Percentiles rank a stretch among this genome's conserved stretches.
phyloP scores from a whole-genome alignment of 306 rosid genomes.

The Neltuma alba region DNA sequence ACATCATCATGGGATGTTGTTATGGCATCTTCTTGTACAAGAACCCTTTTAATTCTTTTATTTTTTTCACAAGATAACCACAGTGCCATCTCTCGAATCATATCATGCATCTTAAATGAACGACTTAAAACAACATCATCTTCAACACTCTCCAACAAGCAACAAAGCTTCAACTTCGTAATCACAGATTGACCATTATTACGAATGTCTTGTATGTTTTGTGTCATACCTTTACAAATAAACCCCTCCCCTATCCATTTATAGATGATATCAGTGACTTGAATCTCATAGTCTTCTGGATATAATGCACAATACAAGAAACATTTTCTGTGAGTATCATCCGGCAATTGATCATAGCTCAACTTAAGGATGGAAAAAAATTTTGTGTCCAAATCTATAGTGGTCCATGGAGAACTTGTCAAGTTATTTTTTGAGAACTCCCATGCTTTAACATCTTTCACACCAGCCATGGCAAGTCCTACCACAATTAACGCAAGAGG shows the following conservation, averaged over 20 bases:
- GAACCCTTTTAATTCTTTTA: background rate
- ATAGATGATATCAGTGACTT: background rate
- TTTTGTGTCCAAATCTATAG: background rate
- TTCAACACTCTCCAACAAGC: conserved; percentile 7
- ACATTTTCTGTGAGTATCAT: background rate
- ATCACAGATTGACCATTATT: background rate
- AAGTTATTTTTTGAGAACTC: background rate
- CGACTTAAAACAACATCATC: accelerated
- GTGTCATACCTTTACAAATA: background rate
- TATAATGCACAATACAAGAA: conserved; percentile 17
- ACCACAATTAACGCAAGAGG: conserved; percentile 5
- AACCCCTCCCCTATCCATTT: conserved; percentile 14
- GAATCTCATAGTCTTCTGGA: conserved; percentile 8
- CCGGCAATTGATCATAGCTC: background rate
- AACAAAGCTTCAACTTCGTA: conserved; percentile 1
- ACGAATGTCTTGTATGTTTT: background rate
- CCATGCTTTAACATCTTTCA: background rate
- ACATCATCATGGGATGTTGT: background rate
- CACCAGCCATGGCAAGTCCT: background rate
- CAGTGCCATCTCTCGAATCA: conserved; percentile 4
- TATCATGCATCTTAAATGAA: background rate
- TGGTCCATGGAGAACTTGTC: background rate
- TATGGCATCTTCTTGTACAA: background rate
- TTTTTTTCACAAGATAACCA: background rate
- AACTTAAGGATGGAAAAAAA: background rate